Evolutionary conservation across 805 yeast genomes (phyloP), one percentile per base, ranked within the genome.

Genomic region (Scheffersomyces ergatensis): DNA sequence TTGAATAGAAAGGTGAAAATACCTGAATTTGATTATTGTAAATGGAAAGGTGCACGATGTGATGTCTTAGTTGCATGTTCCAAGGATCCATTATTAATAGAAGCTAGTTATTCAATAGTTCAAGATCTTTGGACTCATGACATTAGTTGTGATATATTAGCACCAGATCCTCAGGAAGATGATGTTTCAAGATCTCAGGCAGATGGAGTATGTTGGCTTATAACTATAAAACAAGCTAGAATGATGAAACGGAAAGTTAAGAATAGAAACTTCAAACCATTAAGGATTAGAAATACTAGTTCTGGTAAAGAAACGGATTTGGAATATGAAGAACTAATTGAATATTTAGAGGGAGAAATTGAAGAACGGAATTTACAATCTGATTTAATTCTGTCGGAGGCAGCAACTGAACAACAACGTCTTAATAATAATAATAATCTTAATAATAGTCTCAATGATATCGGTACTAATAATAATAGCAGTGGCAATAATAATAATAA

Each of bases 1-100:
- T 38, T 48, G 11, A 39, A 39, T 29, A 36, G 58, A 39, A 34
- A 49, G 42, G 43, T 44, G 21, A 44, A 24, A 18, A 13, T 33
- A 7, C 24, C 12, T 11, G 18, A 36, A 20, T 3, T 25, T 31
- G 25, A 36, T 32, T n/a, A 14, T n/a, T 48, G 44, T 21, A 40
- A 42, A 34, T 60, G 62, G 62, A 51, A 44, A 37, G 55, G 53
- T 54, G 60, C 56, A 34, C 72, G 95, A 49, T 89, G 96, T 60
- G 92, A 89, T 53, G 95, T 90, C 1, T 60, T 93, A 21, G 79
- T 93, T 5, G 76, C 93, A 0, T 76, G 92, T 48, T 75, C 84
- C 44, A 77, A 83, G 16, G 76, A 75, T 25, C 62, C 77, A 1
- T 63, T 76, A 15, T 60, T 88, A 44, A 72, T 72, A 17, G 78